Base-by-base conservation (phyloP, 352 stramenopile species). In the Pythium myriotylum region DNA sequence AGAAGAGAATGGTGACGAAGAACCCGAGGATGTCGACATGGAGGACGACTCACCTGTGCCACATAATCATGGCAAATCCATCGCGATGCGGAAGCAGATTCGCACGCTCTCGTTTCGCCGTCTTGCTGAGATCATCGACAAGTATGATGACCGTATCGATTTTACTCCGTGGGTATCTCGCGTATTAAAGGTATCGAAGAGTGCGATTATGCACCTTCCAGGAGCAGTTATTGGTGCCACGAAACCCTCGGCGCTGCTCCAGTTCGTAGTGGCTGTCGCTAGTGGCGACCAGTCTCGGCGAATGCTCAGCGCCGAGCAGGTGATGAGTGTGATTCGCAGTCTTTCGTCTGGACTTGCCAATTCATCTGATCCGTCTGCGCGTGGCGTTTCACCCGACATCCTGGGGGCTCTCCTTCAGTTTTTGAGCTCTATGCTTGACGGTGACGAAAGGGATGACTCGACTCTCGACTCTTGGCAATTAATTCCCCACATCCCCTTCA, bases 171-270 rank as follows among this genome's bases (percentile, higher is more conserved):
- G 85, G 82, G 70, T 93, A 8, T 60, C 68, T 14, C 66, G 65
- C 4, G 46, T 87, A 9, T 60, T 95, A 16, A 52, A 65, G 23
- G 77, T 73, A 3, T 81, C 73, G 14, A 53, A 77, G 26, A 72
- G 88, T 3, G 80, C 84, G 20, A 89, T 95, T 26, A 40, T 68
- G 19, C 86, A 90, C 29, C 69, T 96, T 17, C 73, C 82, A 13
- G 87, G 83, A 45, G 77, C 78, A 0, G 80, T 95, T 12, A 70
- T 94, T 14, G 88, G 88, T 24, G 86, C 86, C 19, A 67, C 59
- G 23, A 96, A 95, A 69, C 59, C 84, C 14, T 93, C 88, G 13
- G 81, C 86, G 16, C 60, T 96, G 43, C 58, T 96, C 20, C 84
- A 95, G 33, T 73, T 94, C 24, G 70, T 96, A 16, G 80, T 89